Conservation (phyloP, 371 early-diverging fungal species). For the Mucor racemosus region DNA sequence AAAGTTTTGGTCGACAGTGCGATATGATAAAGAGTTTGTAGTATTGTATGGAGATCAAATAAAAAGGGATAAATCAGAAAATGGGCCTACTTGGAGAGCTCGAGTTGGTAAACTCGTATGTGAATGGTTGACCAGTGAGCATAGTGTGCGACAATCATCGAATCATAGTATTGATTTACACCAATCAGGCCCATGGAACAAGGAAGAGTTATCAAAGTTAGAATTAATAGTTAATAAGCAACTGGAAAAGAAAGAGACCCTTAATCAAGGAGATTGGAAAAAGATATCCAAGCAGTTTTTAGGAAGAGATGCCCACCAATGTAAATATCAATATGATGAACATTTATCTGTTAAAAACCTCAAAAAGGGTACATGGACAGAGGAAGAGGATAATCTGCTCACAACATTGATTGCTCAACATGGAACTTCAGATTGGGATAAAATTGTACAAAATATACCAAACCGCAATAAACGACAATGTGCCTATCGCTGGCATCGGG, state of each 20-base stretch:
- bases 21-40: slow-evolving; percentile 15
- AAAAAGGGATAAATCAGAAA: slow-evolving; percentile 19
- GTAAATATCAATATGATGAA: slow-evolving; percentile 23
- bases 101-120: slow-evolving; percentile 29
- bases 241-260: background rate
- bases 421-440: slow-evolving; percentile 20
- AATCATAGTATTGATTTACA: slow-evolving; percentile 5
- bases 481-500: slow-evolving; percentile 29
- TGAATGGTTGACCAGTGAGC: slow-evolving; percentile 18
- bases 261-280: slow-evolving; percentile 20
- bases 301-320: slow-evolving; percentile 23
- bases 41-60: slow-evolving; percentile 23
- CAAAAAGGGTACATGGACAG: slow-evolving; percentile 20
- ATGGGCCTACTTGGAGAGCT: slow-evolving; percentile 24
- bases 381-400: slow-evolving; percentile 31
- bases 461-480: slow-evolving; percentile 27
- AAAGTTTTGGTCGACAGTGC: slow-evolving; percentile 30
- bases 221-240: slow-evolving; percentile 4
- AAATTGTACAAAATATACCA: slow-evolving; percentile 15
- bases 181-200: slow-evolving; percentile 24
- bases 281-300: slow-evolving; percentile 12
- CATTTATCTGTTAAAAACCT: background rate
- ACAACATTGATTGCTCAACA: slow-evolving; percentile 9
- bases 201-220: slow-evolving; percentile 19
- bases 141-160: background rate